These are phyloP conservation scores for Teunomyces tritomae DNA, from an alignment of 805 yeast genomes.

Conservation along the genomic window DNA sequence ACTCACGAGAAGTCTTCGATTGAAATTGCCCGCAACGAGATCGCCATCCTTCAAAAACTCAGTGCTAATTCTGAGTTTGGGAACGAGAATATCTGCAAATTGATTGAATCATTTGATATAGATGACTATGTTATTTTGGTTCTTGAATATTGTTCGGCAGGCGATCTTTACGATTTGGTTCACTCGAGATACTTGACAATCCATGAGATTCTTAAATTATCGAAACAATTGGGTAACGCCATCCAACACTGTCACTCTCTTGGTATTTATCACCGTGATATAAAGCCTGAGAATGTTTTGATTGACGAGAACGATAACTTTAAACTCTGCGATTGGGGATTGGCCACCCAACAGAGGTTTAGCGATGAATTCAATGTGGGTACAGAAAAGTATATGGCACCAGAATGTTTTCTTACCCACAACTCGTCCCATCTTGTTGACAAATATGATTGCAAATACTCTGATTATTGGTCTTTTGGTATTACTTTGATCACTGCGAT, in stretches of 20 bases:
- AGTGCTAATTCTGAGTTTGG: slow-evolving; percentile 16
- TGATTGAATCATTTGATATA: slow-evolving; percentile 58
- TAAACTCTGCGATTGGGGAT: slow-evolving; percentile 58
- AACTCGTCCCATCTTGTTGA: slow-evolving; percentile 18
- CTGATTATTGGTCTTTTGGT: slow-evolving; percentile 59
- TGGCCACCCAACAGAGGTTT: slow-evolving; percentile 28
- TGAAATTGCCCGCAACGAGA: slow-evolving; percentile 54
- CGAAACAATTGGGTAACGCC: slow-evolving; percentile 52
- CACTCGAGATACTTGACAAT: slow-evolving; percentile 18
- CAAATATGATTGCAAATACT: slow-evolving; percentile 38
- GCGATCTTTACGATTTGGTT: slow-evolving; percentile 64
- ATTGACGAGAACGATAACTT: slow-evolving; percentile 53
- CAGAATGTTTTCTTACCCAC: slow-evolving; percentile 38
- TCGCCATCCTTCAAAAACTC: slow-evolving; percentile 38
- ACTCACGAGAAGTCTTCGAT: slow-evolving; percentile 7
- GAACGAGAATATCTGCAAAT: slow-evolving; percentile 51
- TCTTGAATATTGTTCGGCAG: slow-evolving; percentile 63
- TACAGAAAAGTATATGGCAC: slow-evolving; percentile 61
- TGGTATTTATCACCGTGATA: slow-evolving; percentile 57
- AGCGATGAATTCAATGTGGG: slow-evolving; percentile 45
- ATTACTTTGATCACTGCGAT: slow-evolving; percentile 48
- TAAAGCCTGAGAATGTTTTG: slow-evolving; percentile 57
- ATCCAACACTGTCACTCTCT: slow-evolving; percentile 52
- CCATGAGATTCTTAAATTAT: slow-evolving; percentile 10
- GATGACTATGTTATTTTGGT: slow-evolving; percentile 51